Evolutionary conservation across 345 rosid genomes (phyloP).

Genomic region (Euphorbia pulcherrima): DNA sequence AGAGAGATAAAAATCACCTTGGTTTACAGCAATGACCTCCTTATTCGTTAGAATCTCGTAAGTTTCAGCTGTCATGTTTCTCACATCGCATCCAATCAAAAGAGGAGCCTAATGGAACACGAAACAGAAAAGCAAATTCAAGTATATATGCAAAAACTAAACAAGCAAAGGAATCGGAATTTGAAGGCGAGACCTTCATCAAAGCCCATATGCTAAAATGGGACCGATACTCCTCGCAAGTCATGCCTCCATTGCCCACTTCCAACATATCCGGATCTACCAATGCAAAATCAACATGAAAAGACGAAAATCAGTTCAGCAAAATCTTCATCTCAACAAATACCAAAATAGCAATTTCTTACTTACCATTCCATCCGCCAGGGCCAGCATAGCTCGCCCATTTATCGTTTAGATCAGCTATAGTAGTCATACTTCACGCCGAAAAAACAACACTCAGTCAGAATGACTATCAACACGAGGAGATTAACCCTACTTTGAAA

Average conservation of each 20-base stretch:
- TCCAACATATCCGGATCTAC: slow-evolving; percentile 98
- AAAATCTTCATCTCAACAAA: not conserved
- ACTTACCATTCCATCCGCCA: slow-evolving; percentile 99
- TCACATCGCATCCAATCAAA: slow-evolving; percentile 86
- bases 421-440: slow-evolving; percentile 71
- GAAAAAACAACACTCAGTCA: slow-evolving; percentile 17
- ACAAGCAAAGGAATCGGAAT: slow-evolving; percentile 7
- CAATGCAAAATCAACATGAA: slow-evolving; percentile 5
- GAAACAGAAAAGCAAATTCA: not conserved
- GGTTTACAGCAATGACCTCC: slow-evolving; percentile 88
- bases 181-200: slow-evolving; percentile 69
- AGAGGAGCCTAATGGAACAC: slow-evolving; percentile 65
- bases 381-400: slow-evolving; percentile 99
- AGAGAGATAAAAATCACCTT: slow-evolving; percentile 49
- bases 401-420: slow-evolving; percentile 88
- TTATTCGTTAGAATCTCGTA: slow-evolving; percentile 68
- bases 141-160: slow-evolving; percentile 3
- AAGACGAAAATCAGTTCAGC: slow-evolving; percentile 10
- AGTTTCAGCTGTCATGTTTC: slow-evolving; percentile 78
- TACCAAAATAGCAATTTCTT: slow-evolving; percentile 3
- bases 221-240: slow-evolving; percentile 70
- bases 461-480: not conserved
- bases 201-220: slow-evolving; percentile 98
- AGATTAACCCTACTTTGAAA: too few relatives aligned
- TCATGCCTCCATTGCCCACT: slow-evolving; percentile 99